Evolutionary conservation across 2,329 filamentous ascomycete species (phyloP), one percentile per base, ranked within the genome.

Genomic region (Diaporthe amygdali): DNA sequence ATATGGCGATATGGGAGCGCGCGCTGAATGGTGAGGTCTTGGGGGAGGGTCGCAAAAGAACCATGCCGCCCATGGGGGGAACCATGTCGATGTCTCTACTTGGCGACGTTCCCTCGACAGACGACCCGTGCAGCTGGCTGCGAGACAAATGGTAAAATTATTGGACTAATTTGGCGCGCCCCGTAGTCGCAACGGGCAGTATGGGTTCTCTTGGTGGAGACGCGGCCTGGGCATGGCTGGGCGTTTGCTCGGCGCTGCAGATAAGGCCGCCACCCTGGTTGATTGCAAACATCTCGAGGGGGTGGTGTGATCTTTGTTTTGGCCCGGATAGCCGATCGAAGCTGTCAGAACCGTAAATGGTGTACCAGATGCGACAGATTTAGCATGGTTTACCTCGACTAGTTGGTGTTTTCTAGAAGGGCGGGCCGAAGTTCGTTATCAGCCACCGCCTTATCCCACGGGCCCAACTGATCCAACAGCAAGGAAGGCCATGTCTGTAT

Each of bases 181-280:
- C 17, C 25, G 15, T 14, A 30, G n/a, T 61, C 34, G 22, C 46
- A 64, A 64, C 32, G 46, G 56, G 39, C 56, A 63, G 20, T 25
- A 32, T 27, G 56, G 41, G 20, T 22, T 63, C 20, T 25, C 27
- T 47, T 15, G n/a, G 59, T 49, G 44, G 44, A 49, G 44, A 49
- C 2, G 12, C 41, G 59, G 59, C 41, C 59, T 64, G 46, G 59
- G 59, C 46, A 49, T 64, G 32, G 27, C 59, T 64, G 59, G 59
- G 59, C 59, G 44, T 64, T 63, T 64, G 59, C 59, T 64, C 44
- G 59, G 59, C 59, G 59, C 59, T 49, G 44, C 59, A 49, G 59
- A 64, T 64, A 64, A 64, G 59, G 41, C 44, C 41, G 30, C 59
- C 59, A 64, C 44, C 44, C 59, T n/a, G 44, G 44, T 20, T 49